These are phyloP conservation scores for Ampelomyces quisqualis DNA, from an alignment of 2,329 filamentous ascomycete species.

Conservation along the genomic window DNA sequence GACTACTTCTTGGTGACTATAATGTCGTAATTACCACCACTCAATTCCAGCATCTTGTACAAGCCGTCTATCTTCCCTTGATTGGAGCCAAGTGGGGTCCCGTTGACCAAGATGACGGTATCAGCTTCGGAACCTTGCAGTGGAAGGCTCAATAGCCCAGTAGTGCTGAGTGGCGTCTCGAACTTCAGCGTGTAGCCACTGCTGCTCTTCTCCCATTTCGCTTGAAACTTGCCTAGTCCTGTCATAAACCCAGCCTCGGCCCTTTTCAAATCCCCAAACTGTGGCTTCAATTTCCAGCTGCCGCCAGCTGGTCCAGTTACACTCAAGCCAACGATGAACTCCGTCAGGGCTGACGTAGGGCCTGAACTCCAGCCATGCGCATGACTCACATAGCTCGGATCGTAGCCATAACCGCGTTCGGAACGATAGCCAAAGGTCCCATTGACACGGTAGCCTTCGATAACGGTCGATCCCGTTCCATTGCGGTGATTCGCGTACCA, in stretches of 20 bases:
- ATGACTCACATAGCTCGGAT: slow-evolving; percentile 48
- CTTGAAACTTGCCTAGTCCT: slow-evolving; percentile 46
- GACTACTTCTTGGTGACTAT: background rate
- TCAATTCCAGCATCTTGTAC: background rate
- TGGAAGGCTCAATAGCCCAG: slow-evolving; percentile 33
- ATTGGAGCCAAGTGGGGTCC: background rate
- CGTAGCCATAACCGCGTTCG: slow-evolving; percentile 54
- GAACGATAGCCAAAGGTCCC: slow-evolving; percentile 60
- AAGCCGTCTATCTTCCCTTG: background rate
- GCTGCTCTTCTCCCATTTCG: slow-evolving; percentile 32
- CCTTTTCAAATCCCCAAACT: slow-evolving; percentile 43
- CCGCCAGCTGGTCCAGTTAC: slow-evolving; percentile 45
- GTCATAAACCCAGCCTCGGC: slow-evolving; percentile 52
- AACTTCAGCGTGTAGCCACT: slow-evolving; percentile 23
- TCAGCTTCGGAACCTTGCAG: background rate
- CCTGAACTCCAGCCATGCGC: slow-evolving; percentile 48
- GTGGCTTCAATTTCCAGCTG: slow-evolving; percentile 49
- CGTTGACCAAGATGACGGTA: background rate
- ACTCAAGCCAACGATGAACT: slow-evolving; percentile 49
- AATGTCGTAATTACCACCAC: slow-evolving; percentile 2
- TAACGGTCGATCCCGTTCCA: slow-evolving; percentile 59
- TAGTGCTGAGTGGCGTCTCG: slow-evolving; percentile 32
- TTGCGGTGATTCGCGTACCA: slow-evolving; percentile 61
- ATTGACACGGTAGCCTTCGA: slow-evolving; percentile 60
- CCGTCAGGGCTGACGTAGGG: slow-evolving; percentile 36